Evolutionary conservation across 2,329 filamentous ascomycete genomes (phyloP).

Genomic region (Lasiodiplodia gonubiensis): DNA sequence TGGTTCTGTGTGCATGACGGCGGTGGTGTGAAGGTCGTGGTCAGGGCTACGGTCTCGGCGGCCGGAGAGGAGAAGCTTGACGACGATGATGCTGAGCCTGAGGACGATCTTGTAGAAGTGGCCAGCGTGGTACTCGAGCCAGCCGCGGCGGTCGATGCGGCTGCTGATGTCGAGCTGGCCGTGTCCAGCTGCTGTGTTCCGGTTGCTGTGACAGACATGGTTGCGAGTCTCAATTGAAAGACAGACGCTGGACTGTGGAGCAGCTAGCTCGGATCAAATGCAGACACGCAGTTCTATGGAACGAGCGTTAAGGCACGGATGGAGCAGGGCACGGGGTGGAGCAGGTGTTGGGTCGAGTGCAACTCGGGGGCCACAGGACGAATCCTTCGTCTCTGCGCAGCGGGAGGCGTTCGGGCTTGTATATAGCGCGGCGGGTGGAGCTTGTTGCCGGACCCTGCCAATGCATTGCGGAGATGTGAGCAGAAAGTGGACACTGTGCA

Average conservation of each 20-base stretch:
- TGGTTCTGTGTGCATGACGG: conserved; percentile 36
- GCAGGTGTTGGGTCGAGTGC: not conserved
- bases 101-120: not conserved
- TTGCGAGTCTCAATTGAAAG: not conserved
- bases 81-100: not conserved
- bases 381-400: conserved; percentile 9
- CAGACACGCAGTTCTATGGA: not conserved
- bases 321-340: not conserved
- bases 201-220: not conserved
- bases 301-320: not conserved
- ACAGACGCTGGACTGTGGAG: not conserved
- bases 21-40: conserved; percentile 38
- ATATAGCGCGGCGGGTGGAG: conserved; percentile 12
- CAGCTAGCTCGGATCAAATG: not conserved
- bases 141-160: not conserved
- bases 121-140: conserved; percentile 16
- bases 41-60: conserved; percentile 29
- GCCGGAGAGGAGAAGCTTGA: not conserved
- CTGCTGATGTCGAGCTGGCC: not conserved
- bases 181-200: not conserved
- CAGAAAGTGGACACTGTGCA: not conserved
- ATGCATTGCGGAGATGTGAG: not conserved
- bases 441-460: not conserved
- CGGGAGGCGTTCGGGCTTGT: conserved; percentile 13
- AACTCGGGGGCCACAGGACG: not conserved